Conservation (phyloP, 2,329 filamentous ascomycete species). For the Massarina eburnea region DNA sequence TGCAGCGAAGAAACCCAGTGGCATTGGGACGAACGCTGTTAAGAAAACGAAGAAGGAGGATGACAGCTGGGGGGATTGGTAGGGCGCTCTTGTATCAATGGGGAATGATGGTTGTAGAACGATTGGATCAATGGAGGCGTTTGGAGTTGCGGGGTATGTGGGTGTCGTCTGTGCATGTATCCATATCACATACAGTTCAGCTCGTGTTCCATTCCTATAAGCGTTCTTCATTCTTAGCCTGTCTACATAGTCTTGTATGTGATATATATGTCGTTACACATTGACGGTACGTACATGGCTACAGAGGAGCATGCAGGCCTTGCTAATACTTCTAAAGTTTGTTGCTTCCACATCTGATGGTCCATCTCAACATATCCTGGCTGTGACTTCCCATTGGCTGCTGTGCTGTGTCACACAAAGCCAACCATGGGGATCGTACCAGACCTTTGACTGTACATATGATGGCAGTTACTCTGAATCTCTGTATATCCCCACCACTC, state of each 20-base stretch:
- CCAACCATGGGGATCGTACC: no score
- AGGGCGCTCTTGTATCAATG: constrained; percentile 12
- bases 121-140: not conserved
- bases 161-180: constrained; percentile 3
- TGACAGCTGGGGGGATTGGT: constrained; percentile 61
- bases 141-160: not conserved
- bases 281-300: no score
- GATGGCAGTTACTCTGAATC: no score
- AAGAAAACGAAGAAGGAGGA: constrained; percentile 58
- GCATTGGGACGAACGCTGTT: constrained; percentile 66
- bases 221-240: not conserved
- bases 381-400: no score
- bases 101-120: constrained; percentile 2
- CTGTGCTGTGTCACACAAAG: no score
- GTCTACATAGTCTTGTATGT: not conserved
- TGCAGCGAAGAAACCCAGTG: constrained; percentile 44
- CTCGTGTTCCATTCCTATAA: constrained; percentile 1
- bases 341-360: no score
- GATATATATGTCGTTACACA: no score
- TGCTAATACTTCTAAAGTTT: no score
- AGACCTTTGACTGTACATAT: no score
- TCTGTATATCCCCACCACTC: no score
- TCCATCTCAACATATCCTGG: no score
- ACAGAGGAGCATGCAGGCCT: no score
- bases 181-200: constrained; percentile 6